Evolutionary conservation across 2,329 filamentous ascomycete genomes (phyloP), one percentile per base, ranked within the genome.

Genomic region (Macrophomina pseudophaseolina): DNA sequence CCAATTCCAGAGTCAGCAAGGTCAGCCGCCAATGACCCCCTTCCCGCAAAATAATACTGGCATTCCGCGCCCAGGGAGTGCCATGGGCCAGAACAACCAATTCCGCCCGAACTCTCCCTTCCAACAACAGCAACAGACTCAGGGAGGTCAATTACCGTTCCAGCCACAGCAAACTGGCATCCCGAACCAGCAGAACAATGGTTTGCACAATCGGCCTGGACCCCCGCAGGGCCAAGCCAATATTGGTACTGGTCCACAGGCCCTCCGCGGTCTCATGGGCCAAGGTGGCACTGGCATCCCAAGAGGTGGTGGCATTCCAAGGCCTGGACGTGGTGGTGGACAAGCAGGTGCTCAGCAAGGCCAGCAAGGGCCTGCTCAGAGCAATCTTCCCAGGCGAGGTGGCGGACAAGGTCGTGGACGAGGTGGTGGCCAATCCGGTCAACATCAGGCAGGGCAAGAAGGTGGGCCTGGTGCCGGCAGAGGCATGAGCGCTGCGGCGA

Each of bases 401-500:
- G 58, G 66, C 18, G 44, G 69, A 38, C 69, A 65, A 14, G 28
- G 68, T 35, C 53, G 60, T 9, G 65, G 65, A 8, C 46, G 65
- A 53, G 65, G 65, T 5, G 49, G 65, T 18, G 65, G 65, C 30
- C 48, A 54, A 3, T 33, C 33, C 11, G 64, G 64, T 42, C 42
- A 58, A 7, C 48, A 18, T 30, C 68, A 40, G 33, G 74, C 73
- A 9, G 70, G 70, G 30, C 60, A 63, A 12, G 67, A 69, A 59
- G 66, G 71, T 7, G 66, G 70, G 5, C 69, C 74, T 44, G 72
- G 75, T 18, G 71, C 69, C 2, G 70, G 73, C 1, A 69, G 70
- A 5, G 71, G 70, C 3, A 69, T 81, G 68, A 81, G 79, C 51
- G 74, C 78, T 0, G 72, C 70, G 18, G 79, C 79, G 1, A 67